These are phyloP conservation scores for Lentinula sp. DNA, from an alignment of 768 basidiomycete species.

Conservation along the genomic window DNA sequence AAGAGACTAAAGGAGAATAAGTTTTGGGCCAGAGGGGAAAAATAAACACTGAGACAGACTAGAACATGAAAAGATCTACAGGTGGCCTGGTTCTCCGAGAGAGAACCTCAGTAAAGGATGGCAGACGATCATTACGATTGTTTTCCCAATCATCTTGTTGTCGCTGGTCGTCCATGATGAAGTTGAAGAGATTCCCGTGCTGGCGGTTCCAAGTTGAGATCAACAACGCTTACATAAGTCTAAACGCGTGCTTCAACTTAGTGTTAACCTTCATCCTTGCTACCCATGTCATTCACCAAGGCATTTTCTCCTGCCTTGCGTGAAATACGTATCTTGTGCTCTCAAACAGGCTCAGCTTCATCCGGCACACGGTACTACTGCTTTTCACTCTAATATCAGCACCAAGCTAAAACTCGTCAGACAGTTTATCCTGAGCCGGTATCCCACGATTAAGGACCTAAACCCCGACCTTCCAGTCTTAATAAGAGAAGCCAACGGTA, in stretches of 20 bases:
- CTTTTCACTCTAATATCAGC: not conserved
- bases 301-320: slow-evolving; percentile 72
- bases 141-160: slow-evolving; percentile 70
- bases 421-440: slow-evolving; percentile 73
- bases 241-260: not conserved
- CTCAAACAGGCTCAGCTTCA: slow-evolving; percentile 70
- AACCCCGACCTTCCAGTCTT: slow-evolving; percentile 85
- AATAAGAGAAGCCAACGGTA: slow-evolving; percentile 74
- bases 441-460: slow-evolving; percentile 70
- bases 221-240: slow-evolving; percentile 5
- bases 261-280: not conserved
- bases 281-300: slow-evolving; percentile 59
- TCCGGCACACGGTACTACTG: slow-evolving; percentile 66
- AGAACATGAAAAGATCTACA: slow-evolving; percentile 98
- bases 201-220: not conserved
- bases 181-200: not conserved
- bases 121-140: slow-evolving; percentile 69
- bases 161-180: slow-evolving; percentile 50
- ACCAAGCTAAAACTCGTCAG: slow-evolving; percentile 30
- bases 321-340: slow-evolving; percentile 77
- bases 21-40: slow-evolving; percentile 5
- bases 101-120: slow-evolving; percentile 88
- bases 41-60: slow-evolving; percentile 51
- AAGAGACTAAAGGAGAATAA: slow-evolving; percentile 59
- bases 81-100: slow-evolving; percentile 88